Evolutionary conservation across 495 filamentous ascomycete genomes (phyloP).

Genomic region (Cetradonia linearis): DNA sequence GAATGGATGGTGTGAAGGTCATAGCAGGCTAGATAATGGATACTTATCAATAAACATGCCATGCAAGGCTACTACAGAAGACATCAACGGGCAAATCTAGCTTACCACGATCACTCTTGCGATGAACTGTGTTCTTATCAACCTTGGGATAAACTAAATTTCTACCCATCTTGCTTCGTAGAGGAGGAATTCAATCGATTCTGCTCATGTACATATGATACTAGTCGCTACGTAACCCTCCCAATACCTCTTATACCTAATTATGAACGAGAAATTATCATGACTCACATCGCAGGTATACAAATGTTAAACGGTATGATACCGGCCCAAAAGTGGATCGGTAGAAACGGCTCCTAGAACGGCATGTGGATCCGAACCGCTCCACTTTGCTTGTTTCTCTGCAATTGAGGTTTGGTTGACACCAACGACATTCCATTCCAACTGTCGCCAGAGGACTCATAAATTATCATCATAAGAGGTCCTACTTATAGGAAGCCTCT

Average conservation of each 20-base stretch:
- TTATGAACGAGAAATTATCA: background rate
- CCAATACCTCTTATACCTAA: background rate
- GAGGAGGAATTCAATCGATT: background rate
- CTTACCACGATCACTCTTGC: conserved; percentile 56
- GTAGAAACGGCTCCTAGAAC: background rate
- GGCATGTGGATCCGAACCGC: conserved; percentile 9
- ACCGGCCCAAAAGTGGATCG: conserved; percentile 2
- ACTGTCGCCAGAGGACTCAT: background rate
- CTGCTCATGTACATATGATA: background rate
- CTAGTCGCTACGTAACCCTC: background rate
- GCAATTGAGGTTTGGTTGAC: background rate
- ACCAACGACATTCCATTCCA: background rate
- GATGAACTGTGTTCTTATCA: conserved; percentile 59
- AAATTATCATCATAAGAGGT: too few species aligned
- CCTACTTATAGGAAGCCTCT: too few species aligned
- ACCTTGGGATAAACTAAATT: conserved; percentile 58
- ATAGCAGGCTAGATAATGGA: conserved; percentile 49
- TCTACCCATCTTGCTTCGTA: conserved; percentile 33
- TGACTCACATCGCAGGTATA: background rate
- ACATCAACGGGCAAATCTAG: background rate
- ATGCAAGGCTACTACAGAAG: background rate
- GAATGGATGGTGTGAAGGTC: conserved; percentile 64
- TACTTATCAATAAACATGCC: background rate
- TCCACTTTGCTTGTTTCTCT: background rate
- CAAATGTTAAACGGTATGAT: background rate